Conservation (phyloP, 106 monocot genomes). For the Narthecium ossifragum region DNA sequence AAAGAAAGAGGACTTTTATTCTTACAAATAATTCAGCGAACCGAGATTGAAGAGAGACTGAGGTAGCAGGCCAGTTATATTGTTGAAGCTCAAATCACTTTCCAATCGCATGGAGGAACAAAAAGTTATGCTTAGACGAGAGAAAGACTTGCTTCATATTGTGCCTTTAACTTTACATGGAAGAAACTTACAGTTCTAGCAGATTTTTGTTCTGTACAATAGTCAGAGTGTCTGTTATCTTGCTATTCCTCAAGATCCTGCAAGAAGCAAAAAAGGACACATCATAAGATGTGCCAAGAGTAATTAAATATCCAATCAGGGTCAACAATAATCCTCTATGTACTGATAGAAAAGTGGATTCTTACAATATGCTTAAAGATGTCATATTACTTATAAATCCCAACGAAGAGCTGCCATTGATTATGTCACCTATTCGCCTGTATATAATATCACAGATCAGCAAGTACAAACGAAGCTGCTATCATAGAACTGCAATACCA, state of each 20-base stretch:
- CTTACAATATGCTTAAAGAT: constrained; percentile 69
- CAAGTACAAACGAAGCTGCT: too few species aligned
- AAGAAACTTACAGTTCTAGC: constrained; percentile 39
- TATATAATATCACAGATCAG: neutral
- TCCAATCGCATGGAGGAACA: neutral
- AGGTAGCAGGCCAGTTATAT: neutral
- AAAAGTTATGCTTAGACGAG: too few species aligned
- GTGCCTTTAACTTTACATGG: too few species aligned
- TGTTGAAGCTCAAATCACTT: constrained; percentile 4
- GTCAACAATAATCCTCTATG: too few species aligned
- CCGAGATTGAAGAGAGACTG: neutral
- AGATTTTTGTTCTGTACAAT: constrained; percentile 39
- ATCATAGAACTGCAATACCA: too few species aligned
- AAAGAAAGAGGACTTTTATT: neutral
- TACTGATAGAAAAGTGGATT: neutral
- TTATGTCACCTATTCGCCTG: constrained; percentile 71
- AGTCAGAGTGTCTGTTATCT: constrained; percentile 53
- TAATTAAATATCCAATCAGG: neutral
- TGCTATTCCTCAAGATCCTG: constrained; percentile 73
- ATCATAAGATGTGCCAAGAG: neutral
- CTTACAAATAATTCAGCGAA: neutral
- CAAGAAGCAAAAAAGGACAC: neutral
- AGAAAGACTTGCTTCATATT: too few species aligned
- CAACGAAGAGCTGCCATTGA: constrained; percentile 65
- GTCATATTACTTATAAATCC: constrained; percentile 61